Percentiles rank a stretch among this genome's conserved stretches.
Evolutionary conservation across 257 asterid species (phyloP).

Genomic region (Rubia yunnanensis): DNA sequence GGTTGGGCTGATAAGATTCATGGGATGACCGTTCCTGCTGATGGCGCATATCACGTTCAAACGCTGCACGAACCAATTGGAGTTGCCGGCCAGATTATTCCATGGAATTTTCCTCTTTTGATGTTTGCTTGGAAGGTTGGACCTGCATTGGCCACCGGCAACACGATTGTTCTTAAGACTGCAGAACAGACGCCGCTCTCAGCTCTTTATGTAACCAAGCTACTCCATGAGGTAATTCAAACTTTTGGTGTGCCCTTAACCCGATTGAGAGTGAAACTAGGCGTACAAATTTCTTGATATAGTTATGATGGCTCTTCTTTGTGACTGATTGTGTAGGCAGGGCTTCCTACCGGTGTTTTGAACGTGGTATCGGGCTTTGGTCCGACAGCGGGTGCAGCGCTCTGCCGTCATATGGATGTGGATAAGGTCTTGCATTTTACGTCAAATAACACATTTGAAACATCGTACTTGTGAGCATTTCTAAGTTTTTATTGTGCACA

Average conservation of each 20-base stretch:
- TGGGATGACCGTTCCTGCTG: slow-evolving; percentile 82
- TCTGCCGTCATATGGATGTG: slow-evolving; percentile 93
- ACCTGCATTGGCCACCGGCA: slow-evolving; percentile 91
- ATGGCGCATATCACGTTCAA: slow-evolving; percentile 85
- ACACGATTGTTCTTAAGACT: slow-evolving; percentile 74
- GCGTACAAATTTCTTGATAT: not conserved
- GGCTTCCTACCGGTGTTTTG: slow-evolving; percentile 86
- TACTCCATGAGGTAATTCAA: slow-evolving; percentile 71
- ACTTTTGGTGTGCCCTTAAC: not conserved
- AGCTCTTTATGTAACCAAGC: slow-evolving; percentile 66
- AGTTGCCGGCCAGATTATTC: slow-evolving; percentile 94
- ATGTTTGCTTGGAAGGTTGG: slow-evolving; percentile 94
- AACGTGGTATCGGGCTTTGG: slow-evolving; percentile 90
- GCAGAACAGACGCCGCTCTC: slow-evolving; percentile 98
- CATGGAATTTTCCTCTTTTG: slow-evolving; percentile 94
- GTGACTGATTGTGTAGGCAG: slow-evolving; percentile 50
- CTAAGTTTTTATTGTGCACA: not conserved
- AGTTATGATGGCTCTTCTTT: not conserved
- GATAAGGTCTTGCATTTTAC: slow-evolving; percentile 57
- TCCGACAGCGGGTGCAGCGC: slow-evolving; percentile 92
- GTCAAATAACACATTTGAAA: not conserved
- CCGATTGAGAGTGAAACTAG: not conserved
- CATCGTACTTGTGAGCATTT: not conserved
- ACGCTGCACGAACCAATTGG: slow-evolving; percentile 97
- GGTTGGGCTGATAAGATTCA: slow-evolving; percentile 99